Percentiles rank a stretch among this genome's conserved stretches.
phyloP scores from a whole-genome alignment of 2,329 filamentous ascomycete genomes.

The Geosmithia flava region DNA sequence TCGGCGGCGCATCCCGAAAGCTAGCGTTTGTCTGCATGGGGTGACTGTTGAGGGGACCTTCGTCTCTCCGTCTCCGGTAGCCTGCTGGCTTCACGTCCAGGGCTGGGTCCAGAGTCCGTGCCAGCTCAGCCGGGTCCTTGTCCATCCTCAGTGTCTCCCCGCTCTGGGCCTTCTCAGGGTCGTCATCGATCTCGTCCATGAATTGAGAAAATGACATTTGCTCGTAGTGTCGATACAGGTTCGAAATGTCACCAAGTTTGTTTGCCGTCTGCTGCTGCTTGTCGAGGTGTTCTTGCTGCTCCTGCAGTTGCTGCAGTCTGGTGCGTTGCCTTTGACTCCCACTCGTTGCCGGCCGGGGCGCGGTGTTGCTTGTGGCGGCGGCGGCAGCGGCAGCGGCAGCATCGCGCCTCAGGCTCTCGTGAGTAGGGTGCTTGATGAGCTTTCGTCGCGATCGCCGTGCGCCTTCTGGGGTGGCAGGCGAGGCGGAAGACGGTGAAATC shows the following conservation, averaged over 20 bases:
- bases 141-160: not conserved
- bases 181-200: slow-evolving; percentile 8
- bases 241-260: slow-evolving; percentile 28
- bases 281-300: not conserved
- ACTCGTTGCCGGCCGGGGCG: not conserved
- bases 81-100: not conserved
- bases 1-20: not conserved
- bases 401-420: slow-evolving; percentile 17
- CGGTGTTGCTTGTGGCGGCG: not conserved
- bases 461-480: slow-evolving; percentile 2
- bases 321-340: not conserved
- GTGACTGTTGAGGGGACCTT: slow-evolving; percentile 1
- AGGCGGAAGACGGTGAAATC: slow-evolving; percentile 16
- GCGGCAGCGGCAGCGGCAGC: not conserved
- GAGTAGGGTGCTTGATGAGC: slow-evolving; percentile 21
- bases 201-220: slow-evolving; percentile 37
- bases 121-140: not conserved
- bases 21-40: not conserved
- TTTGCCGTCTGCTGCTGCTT: not conserved
- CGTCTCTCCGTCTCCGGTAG: not conserved
- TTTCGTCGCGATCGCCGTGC: slow-evolving; percentile 12
- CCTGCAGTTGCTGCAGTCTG: not conserved
- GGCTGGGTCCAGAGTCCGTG: not conserved
- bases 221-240: slow-evolving; percentile 46
- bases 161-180: not conserved